Percentiles rank a stretch among this genome's conserved stretches.
Evolutionary conservation across 2,329 filamentous ascomycete genomes (phyloP).

Genomic region (Fusarium setosum): DNA sequence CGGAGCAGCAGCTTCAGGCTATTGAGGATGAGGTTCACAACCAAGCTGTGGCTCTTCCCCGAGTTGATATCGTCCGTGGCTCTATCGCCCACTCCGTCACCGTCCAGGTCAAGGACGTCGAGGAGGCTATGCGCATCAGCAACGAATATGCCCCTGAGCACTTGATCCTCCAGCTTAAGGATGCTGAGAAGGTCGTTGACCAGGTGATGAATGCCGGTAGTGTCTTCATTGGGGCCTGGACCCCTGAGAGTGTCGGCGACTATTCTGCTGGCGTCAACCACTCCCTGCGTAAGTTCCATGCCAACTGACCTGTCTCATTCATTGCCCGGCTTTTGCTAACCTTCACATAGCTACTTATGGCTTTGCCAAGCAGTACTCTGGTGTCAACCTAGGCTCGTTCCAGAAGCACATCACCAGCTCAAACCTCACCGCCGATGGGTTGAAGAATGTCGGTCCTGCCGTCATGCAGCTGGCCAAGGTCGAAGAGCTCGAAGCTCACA

Average conservation of each 20-base stretch:
- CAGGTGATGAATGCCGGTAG: slow-evolving; percentile 93
- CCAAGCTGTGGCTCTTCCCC: slow-evolving; percentile 87
- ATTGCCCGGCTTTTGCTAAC: slow-evolving; percentile 26
- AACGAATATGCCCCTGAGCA: slow-evolving; percentile 98
- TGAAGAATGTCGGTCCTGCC: slow-evolving; percentile 85
- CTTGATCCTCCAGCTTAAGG: slow-evolving; percentile 87
- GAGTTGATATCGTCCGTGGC: slow-evolving; percentile 92
- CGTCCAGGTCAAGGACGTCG: slow-evolving; percentile 76
- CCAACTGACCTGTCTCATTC: neutral
- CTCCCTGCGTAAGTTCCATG: slow-evolving; percentile 81
- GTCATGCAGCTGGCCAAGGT: slow-evolving; percentile 97
- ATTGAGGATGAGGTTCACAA: slow-evolving; percentile 93
- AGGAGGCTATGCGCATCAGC: slow-evolving; percentile 83
- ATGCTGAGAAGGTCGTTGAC: slow-evolving; percentile 80
- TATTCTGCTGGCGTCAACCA: slow-evolving; percentile 99
- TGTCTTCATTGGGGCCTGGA: slow-evolving; percentile 96
- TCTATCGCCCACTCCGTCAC: slow-evolving; percentile 93
- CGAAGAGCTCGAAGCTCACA: slow-evolving; percentile 94
- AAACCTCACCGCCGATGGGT: slow-evolving; percentile 85
- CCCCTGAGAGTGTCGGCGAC: slow-evolving; percentile 96
- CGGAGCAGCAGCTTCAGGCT: slow-evolving; percentile 76
- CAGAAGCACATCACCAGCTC: slow-evolving; percentile 98
- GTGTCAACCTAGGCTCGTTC: slow-evolving; percentile 95
- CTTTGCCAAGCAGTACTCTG: slow-evolving; percentile 98
- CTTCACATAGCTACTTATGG: slow-evolving; percentile 84